These are phyloP conservation scores for Kazachstania martiniae DNA, from an alignment of 805 yeast species.

Conservation along the genomic window DNA sequence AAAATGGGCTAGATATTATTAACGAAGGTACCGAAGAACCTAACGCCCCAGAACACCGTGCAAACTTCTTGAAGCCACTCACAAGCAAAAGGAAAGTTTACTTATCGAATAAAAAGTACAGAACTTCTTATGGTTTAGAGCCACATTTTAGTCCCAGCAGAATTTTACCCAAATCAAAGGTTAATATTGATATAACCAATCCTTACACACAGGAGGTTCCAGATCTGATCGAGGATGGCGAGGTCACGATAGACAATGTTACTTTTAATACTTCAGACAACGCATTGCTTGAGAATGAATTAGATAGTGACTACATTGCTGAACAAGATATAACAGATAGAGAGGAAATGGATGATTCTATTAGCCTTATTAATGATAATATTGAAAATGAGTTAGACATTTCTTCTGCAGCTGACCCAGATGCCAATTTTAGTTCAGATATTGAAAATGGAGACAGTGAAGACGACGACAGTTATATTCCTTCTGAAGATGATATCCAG, in stretches of 20 bases:
- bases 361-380: too few relatives aligned
- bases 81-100: too few relatives aligned
- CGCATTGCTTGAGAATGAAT: constrained; percentile 23
- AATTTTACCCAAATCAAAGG: too few relatives aligned
- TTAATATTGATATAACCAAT: constrained; percentile 1
- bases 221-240: constrained; percentile 70
- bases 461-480: constrained; percentile 5
- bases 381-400: constrained; percentile 1
- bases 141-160: too few relatives aligned
- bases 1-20: not conserved
- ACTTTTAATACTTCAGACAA: constrained; percentile 26
- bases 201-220: constrained; percentile 36
- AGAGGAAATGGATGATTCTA: constrained; percentile 10
- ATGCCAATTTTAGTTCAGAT: constrained; percentile 5
- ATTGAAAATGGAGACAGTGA: too few relatives aligned
- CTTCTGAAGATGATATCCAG: not conserved
- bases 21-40: not conserved
- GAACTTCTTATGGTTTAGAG: constrained; percentile 3
- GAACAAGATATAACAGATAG: constrained; percentile 28
- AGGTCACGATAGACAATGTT: constrained; percentile 17
- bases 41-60: not conserved
- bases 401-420: constrained; percentile 1
- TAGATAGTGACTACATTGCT: constrained; percentile 12
- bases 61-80: not conserved
- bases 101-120: not conserved